Evolutionary conservation across 2,329 filamentous ascomycete species (phyloP).

Genomic region (Ophiosphaerella narmari): DNA sequence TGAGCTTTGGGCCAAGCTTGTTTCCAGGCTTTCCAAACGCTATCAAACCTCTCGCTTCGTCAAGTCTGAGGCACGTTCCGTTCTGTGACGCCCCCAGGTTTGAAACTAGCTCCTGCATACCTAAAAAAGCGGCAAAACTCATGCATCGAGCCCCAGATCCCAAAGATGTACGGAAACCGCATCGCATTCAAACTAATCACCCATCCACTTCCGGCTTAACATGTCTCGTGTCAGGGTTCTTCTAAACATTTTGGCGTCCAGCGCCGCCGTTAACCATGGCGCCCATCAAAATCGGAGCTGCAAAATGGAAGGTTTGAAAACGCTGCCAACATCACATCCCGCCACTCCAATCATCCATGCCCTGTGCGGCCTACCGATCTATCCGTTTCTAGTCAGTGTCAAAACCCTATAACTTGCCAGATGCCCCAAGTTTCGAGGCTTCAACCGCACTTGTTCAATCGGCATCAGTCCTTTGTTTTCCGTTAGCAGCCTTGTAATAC

Average conservation of each 20-base stretch:
- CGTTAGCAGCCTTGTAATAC: conserved; percentile 50
- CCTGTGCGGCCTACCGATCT: conserved; percentile 25
- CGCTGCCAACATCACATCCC: conserved; percentile 45
- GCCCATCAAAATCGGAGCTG: conserved; percentile 44
- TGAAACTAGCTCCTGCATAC: conserved; percentile 44
- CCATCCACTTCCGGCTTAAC: conserved; percentile 42
- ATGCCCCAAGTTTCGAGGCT: conserved; percentile 45
- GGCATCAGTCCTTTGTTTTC: conserved; percentile 45
- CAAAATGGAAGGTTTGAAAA: conserved; percentile 49
- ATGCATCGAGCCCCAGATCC: conserved; percentile 35
- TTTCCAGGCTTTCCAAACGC: conserved; percentile 43
- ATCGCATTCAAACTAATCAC: conserved; percentile 32
- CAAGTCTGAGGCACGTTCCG: conserved; percentile 41
- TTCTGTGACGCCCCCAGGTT: conserved; percentile 45
- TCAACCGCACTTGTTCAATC: conserved; percentile 47
- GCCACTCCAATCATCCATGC: conserved; percentile 48
- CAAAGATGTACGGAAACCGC: conserved; percentile 25
- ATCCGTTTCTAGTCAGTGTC: conserved; percentile 34
- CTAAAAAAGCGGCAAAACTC: conserved; percentile 32
- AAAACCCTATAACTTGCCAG: conserved; percentile 43
- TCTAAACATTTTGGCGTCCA: conserved; percentile 44
- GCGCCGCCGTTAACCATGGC: conserved; percentile 36
- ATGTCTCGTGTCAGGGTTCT: conserved; percentile 45
- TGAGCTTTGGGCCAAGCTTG: conserved; percentile 39
- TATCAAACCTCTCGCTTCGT: conserved; percentile 46